Evolutionary conservation across 805 yeast species (phyloP).

Genomic region (Tetrapisispora fleetii): DNA sequence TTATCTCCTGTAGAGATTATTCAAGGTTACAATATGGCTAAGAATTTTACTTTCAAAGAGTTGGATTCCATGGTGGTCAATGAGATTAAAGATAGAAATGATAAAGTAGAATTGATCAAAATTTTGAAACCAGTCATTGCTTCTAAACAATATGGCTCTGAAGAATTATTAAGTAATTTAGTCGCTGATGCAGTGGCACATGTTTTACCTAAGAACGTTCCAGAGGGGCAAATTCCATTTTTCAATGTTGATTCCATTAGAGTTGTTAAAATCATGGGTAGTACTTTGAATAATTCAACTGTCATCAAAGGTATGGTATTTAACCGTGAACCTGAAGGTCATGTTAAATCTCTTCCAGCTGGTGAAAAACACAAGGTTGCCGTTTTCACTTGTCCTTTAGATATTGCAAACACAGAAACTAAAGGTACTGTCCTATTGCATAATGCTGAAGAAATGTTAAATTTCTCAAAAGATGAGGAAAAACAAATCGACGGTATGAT

Average conservation of each 20-base stretch:
- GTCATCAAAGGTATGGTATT: conserved; percentile 97
- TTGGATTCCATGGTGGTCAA: conserved; percentile 58
- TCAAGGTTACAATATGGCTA: conserved; percentile 89
- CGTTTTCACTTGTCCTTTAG: conserved; percentile 87
- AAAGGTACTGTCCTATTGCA: conserved; percentile 94
- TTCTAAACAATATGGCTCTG: conserved; percentile 88
- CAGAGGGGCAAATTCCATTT: conserved; percentile 14
- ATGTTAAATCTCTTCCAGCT: conserved; percentile 50
- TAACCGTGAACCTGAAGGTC: conserved; percentile 95
- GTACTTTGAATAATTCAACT: conserved; percentile 58
- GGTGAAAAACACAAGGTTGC: conserved; percentile 68
- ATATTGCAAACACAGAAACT: conserved; percentile 93
- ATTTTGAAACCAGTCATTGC: conserved; percentile 80
- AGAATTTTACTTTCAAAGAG: conserved; percentile 56
- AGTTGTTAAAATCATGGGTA: conserved; percentile 95
- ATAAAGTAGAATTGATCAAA: conserved; percentile 50
- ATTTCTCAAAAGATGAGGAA: conserved; percentile 94
- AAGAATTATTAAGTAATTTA: conserved; percentile 62
- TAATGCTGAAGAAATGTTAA: conserved; percentile 94
- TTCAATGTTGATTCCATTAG: conserved; percentile 92
- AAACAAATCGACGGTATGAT: conserved; percentile 79
- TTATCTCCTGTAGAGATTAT: conserved; percentile 85
- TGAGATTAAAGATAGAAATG: conserved; percentile 37
- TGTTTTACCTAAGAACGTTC: conserved; percentile 44
- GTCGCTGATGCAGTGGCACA: conserved; percentile 78